Base-by-base conservation (phyloP, 176 grass and related monocot species). In the Thalia dealbata region DNA sequence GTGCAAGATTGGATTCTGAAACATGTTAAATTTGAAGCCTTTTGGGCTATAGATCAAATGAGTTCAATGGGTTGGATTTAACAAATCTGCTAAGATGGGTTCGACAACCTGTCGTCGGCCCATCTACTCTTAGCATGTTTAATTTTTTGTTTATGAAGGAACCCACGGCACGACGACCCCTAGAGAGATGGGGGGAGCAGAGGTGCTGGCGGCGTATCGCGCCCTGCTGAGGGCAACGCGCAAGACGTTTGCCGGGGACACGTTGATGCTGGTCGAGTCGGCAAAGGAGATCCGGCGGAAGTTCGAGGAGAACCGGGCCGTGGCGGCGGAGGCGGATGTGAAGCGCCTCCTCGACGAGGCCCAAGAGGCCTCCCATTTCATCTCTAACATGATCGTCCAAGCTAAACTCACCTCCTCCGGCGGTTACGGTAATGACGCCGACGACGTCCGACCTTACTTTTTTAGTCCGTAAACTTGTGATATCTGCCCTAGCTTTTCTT, bases 371-470 rank as follows among this genome's bases (percentile, higher is more conserved):
- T 84, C 95, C 22, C 80, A 90, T 85, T 97, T 97, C 87, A 91
- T 97, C 73, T 22, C 83, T 73, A 70, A 97, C 76, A 86, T 86
- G 95, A 92, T 97, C 63, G 87, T 97, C 46, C 95, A 97, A 76
- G 90, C 95, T 35, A 74, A 84, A 41, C 89, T 87, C 78, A 70
- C 73, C 12, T 62, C 77, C 32, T 88, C 90, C 41, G 95, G 95
- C 61, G 82, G 86, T 16, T 97, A 84, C 74, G 85, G 95, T 97
- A 86, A 70, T 52, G 52, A 30, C 45, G n/a, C 42, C 29, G 42
- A 3, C 54, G 6, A 65, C 15, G 6, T 71, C 18, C 46, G 3
- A 25, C 6, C 46, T 71, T 71, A 6, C 38, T 8, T 11, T 71
- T 52, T 29, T 13, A 15, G 6, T 5, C 48, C 7, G 23, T 50